A percentile compares a stretch with the other conserved stretches of the same genome.
These are phyloP conservation scores for Epichloe amarillans DNA, from an alignment of 2,329 filamentous ascomycete species.

Conservation along the genomic window DNA sequence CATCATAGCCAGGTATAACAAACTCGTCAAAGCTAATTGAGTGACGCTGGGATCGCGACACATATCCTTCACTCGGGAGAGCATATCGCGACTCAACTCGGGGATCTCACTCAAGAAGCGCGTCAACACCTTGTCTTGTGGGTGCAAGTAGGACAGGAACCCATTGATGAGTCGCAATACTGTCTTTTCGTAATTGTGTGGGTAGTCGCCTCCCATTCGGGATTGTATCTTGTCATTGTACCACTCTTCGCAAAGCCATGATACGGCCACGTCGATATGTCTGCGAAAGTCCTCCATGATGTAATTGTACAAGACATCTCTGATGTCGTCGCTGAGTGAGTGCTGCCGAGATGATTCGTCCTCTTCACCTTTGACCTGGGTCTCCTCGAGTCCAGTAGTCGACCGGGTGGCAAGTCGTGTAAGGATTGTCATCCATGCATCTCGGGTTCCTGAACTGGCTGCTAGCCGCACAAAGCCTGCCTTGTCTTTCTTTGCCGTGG, in stretches of 20 bases:
- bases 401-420: slow-evolving; percentile 74
- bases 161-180: slow-evolving; percentile 72
- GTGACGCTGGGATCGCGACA: slow-evolving; percentile 55
- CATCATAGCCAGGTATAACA: slow-evolving; percentile 56
- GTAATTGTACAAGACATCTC: slow-evolving; percentile 71
- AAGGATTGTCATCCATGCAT: slow-evolving; percentile 84
- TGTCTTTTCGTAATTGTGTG: slow-evolving; percentile 66
- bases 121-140: slow-evolving; percentile 78
- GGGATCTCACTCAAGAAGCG: slow-evolving; percentile 88
- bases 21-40: slow-evolving; percentile 47
- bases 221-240: slow-evolving; percentile 62
- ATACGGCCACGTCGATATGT: slow-evolving; percentile 79
- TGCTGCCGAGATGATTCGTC: slow-evolving; percentile 23
- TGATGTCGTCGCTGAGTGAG: slow-evolving; percentile 54
- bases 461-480: slow-evolving; percentile 73
- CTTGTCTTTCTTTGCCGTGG: slow-evolving; percentile 45
- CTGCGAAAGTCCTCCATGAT: slow-evolving; percentile 84
- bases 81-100: slow-evolving; percentile 55
- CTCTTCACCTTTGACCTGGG: slow-evolving; percentile 47
- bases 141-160: slow-evolving; percentile 81
- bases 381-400: slow-evolving; percentile 53
- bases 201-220: slow-evolving; percentile 31
- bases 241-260: slow-evolving; percentile 97
- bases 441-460: slow-evolving; percentile 69
- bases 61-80: slow-evolving; percentile 57